Evolutionary conservation across 441 rosid genomes (phyloP).

Genomic region (Brassica balearica): DNA sequence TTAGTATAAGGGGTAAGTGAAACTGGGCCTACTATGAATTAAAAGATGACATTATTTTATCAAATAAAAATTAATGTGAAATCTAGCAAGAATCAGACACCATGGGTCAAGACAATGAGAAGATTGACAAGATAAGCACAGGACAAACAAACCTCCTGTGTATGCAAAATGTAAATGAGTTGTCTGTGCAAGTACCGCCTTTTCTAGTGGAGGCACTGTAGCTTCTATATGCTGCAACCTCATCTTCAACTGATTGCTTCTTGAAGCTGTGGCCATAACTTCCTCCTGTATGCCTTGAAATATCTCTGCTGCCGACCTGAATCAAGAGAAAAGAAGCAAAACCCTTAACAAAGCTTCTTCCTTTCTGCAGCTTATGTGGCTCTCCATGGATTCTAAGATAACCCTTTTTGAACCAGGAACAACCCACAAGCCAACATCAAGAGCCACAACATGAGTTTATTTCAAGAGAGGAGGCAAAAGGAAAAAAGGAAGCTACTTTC

Average conservation of each 20-base stretch:
- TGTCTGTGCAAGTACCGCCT: conserved; percentile 80
- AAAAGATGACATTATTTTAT: conserved; percentile 12
- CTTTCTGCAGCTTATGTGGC: neutral
- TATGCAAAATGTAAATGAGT: conserved; percentile 92
- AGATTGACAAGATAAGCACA: conserved; percentile 15
- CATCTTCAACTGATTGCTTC: conserved; percentile 73
- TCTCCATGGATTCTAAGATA: neutral
- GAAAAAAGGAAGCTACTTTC: neutral
- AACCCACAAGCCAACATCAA: neutral
- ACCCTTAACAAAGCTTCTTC: conserved; percentile 7
- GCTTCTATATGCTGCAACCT: conserved; percentile 81
- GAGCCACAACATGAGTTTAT: too few species aligned
- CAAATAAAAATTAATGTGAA: conserved; percentile 7
- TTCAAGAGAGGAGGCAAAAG: neutral
- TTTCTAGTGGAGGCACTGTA: conserved; percentile 82
- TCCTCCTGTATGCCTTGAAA: conserved; percentile 94
- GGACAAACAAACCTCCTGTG: conserved; percentile 72
- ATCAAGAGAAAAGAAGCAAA: neutral
- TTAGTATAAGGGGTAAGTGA: conserved; percentile 24
- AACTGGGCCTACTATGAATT: conserved; percentile 39
- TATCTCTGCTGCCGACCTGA: conserved; percentile 90
- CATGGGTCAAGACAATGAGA: conserved; percentile 33
- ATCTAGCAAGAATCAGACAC: conserved; percentile 44
- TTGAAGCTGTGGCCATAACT: conserved; percentile 75
- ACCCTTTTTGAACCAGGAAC: conserved; percentile 1